Evolutionary conservation across 768 basidiomycete species (phyloP).

Genomic region (Hemileccinum impolitum): DNA sequence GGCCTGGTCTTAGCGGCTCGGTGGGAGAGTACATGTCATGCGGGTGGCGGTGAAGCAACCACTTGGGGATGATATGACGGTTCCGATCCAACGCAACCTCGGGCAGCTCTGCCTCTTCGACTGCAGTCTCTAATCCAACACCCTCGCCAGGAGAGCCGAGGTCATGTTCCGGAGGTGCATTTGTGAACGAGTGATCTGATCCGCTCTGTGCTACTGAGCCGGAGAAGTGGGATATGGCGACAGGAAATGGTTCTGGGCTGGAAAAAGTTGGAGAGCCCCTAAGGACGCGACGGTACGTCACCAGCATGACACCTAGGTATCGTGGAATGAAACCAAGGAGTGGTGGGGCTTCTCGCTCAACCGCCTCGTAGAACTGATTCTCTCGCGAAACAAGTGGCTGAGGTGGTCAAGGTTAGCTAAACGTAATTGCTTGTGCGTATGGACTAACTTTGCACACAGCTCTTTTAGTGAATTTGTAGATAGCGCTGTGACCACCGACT

Average conservation of each 20-base stretch:
- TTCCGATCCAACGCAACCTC: conserved; percentile 92
- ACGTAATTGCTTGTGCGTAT: not conserved
- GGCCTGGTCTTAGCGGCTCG: conserved; percentile 26
- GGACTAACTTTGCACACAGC: conserved; percentile 94
- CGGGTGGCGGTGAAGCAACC: conserved; percentile 62
- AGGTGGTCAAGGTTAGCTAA: conserved; percentile 12
- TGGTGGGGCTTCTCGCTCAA: conserved; percentile 90
- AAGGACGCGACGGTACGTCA: conserved; percentile 84
- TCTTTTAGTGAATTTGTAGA: conserved; percentile 96
- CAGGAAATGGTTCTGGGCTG: conserved; percentile 15
- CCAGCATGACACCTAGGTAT: conserved; percentile 97
- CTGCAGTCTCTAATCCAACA: conserved; percentile 41
- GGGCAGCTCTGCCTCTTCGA: conserved; percentile 80
- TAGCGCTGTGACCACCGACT: conserved; percentile 95
- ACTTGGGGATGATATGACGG: conserved; percentile 94
- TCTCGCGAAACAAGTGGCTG: conserved; percentile 96
- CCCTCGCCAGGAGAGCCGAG: conserved; percentile 27
- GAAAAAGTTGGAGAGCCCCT: conserved; percentile 34
- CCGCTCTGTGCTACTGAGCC: conserved; percentile 31
- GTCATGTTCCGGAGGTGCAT: conserved; percentile 1
- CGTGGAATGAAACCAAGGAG: conserved; percentile 94
- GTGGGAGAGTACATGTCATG: conserved; percentile 51
- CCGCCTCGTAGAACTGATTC: conserved; percentile 96
- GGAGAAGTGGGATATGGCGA: conserved; percentile 19
- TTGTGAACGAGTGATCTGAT: conserved; percentile 9